These are phyloP conservation scores for Neurospora sp. DNA, from an alignment of 495 filamentous ascomycete species.

Conservation along the genomic window DNA sequence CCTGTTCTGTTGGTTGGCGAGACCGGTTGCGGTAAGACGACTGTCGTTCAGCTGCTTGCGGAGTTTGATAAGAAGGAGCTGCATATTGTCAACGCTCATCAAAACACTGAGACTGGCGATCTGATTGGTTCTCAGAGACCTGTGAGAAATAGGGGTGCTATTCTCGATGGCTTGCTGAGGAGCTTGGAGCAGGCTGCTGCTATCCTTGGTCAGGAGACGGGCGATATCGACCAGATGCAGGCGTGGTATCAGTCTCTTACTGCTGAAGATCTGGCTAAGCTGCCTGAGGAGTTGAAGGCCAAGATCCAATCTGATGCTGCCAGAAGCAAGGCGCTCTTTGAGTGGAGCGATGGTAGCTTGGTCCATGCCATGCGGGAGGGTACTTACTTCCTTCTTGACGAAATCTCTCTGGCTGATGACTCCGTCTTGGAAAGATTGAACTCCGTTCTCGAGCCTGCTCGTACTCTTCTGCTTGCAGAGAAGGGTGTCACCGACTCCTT, in stretches of 20 bases:
- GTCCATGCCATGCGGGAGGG: conserved; percentile 89
- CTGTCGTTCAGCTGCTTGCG: conserved; percentile 85
- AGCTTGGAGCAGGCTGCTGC: conserved; percentile 46
- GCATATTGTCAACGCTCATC: conserved; percentile 90
- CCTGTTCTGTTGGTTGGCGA: conserved; percentile 91
- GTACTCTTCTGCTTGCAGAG: conserved; percentile 83
- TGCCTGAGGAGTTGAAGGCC: conserved; percentile 41
- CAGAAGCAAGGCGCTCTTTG: conserved; percentile 74
- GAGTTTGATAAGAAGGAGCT: conserved; percentile 63
- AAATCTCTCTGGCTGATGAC: conserved; percentile 96
- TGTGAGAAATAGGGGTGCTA: conserved; percentile 66
- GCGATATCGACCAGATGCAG: conserved; percentile 27
- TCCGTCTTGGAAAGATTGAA: conserved; percentile 94
- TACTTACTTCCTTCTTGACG: conserved; percentile 86
- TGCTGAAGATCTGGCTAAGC: conserved; percentile 9
- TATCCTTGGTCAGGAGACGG: conserved; percentile 17
- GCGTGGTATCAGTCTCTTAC: conserved; percentile 27
- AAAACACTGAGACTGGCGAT: conserved; percentile 94
- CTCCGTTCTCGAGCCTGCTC: conserved; percentile 85
- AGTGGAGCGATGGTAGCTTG: conserved; percentile 93
- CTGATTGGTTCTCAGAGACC: conserved; percentile 93
- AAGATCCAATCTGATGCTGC: conserved; percentile 50
- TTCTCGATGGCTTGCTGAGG: conserved; percentile 52
- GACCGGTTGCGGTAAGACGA: conserved; percentile 96
- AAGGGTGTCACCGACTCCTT: conserved; percentile 77